These are phyloP conservation scores for Leptographium lundbergii DNA, from an alignment of 2,329 filamentous ascomycete species.

Conservation along the genomic window DNA sequence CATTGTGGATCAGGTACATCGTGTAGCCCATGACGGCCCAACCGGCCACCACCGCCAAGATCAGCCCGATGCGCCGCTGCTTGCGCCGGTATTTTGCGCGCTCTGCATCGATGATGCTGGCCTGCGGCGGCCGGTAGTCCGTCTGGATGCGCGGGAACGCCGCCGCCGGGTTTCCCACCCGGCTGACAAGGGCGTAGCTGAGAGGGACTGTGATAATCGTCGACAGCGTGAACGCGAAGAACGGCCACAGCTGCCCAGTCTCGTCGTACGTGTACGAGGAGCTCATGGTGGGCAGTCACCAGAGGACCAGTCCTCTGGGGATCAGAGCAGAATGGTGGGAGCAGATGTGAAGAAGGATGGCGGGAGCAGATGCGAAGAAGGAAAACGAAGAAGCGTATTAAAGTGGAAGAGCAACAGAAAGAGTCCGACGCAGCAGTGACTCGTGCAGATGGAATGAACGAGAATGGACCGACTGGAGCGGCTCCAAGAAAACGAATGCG, in stretches of 20 bases:
- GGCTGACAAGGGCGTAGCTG: constrained; percentile 76
- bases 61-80: constrained; percentile 78
- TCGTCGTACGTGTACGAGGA: constrained; percentile 98
- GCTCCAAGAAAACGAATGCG: background rate
- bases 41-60: constrained; percentile 59
- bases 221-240: constrained; percentile 89
- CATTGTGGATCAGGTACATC: constrained; percentile 79
- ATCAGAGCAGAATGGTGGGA: background rate
- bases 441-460: background rate
- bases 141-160: constrained; percentile 74
- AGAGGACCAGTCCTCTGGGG: background rate
- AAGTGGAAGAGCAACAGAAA: background rate
- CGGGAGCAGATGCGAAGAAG: background rate
- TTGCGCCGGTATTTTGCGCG: constrained; percentile 80
- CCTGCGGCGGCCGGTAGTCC: constrained; percentile 70
- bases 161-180: constrained; percentile 62
- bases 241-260: constrained; percentile 96
- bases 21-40: constrained; percentile 82
- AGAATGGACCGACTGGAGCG: background rate
- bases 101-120: constrained; percentile 68
- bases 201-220: constrained; percentile 80
- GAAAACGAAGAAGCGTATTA: background rate
- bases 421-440: background rate
- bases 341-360: background rate
- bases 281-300: constrained; percentile 50